Evolutionary conservation across 1,139 yeast genomes (phyloP).

Genomic region (Yamadazyma diddensiae): DNA sequence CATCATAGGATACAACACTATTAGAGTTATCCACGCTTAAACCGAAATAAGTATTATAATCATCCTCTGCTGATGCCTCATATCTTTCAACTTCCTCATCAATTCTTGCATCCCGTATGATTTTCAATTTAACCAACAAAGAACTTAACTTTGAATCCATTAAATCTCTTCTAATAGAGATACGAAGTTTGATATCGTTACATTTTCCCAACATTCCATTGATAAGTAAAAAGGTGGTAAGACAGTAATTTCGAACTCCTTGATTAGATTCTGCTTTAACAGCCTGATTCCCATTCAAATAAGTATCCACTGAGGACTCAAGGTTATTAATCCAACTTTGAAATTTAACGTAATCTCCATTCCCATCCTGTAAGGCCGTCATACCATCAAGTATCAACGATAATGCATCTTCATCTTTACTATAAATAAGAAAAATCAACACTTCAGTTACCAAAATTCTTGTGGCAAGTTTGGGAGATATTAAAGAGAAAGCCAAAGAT

Average conservation of each 20-base stretch:
- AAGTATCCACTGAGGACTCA: conserved; percentile 35
- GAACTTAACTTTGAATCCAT: conserved; percentile 37
- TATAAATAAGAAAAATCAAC: conserved; percentile 34
- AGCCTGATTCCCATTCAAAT: conserved; percentile 17
- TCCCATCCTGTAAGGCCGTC: conserved; percentile 31
- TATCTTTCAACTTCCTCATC: conserved; percentile 46
- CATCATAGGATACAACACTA: conserved; percentile 10
- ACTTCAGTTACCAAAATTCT: conserved; percentile 44
- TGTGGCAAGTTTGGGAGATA: conserved; percentile 42
- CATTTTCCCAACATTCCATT: conserved; percentile 42
- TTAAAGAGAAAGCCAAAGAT: conserved; percentile 36
- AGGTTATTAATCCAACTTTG: conserved; percentile 44
- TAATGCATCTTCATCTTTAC: conserved; percentile 21
- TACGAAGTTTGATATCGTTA: conserved; percentile 27
- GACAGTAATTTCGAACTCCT: conserved; percentile 36
- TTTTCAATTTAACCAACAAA: conserved; percentile 37
- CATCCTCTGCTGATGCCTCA: conserved; percentile 40
- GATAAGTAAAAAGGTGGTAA: conserved; percentile 44
- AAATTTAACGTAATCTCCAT: conserved; percentile 35
- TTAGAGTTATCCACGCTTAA: conserved; percentile 11
- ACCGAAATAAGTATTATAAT: conserved; percentile 24
- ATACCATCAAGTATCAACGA: conserved; percentile 32
- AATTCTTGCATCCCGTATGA: conserved; percentile 37
- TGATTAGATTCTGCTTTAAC: conserved; percentile 16
- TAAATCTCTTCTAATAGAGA: conserved; percentile 37